These are phyloP conservation scores for Trichomonas vaginalis DNA, from an alignment of 208 protist genomes.

Conservation along the genomic window DNA sequence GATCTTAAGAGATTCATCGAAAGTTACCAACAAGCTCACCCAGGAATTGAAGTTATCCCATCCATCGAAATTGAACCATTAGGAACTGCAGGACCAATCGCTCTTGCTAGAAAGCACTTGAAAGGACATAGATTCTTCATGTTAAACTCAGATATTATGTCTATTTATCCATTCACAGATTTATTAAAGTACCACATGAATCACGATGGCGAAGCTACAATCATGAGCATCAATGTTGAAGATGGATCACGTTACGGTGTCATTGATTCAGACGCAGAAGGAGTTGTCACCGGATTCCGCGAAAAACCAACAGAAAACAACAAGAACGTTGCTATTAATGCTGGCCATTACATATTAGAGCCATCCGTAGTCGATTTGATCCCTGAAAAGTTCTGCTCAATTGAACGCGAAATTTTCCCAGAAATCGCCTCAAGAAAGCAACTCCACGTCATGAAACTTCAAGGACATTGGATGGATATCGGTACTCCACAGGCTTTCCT, in stretches of 20 bases:
- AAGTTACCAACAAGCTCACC: slow-evolving; percentile 36
- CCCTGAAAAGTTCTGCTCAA: slow-evolving; percentile 58
- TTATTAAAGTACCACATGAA: slow-evolving; percentile 72
- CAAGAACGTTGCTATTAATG: slow-evolving; percentile 22
- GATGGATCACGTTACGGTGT: slow-evolving; percentile 93
- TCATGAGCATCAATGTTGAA: slow-evolving; percentile 73
- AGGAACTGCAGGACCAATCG: slow-evolving; percentile 85
- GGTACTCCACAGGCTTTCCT: slow-evolving; percentile 69
- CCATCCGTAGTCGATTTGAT: background rate
- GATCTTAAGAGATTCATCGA: slow-evolving; percentile 70
- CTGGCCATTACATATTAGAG: slow-evolving; percentile 6
- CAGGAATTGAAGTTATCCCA: slow-evolving; percentile 73
- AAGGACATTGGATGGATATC: slow-evolving; percentile 92
- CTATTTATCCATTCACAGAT: slow-evolving; percentile 73
- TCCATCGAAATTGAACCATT: slow-evolving; percentile 76
- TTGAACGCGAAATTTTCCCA: slow-evolving; percentile 87
- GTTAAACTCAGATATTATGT: slow-evolving; percentile 87
- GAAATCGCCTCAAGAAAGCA: slow-evolving; percentile 60
- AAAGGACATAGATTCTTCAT: slow-evolving; percentile 81
- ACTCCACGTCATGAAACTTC: slow-evolving; percentile 73
- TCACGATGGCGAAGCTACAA: slow-evolving; percentile 80
- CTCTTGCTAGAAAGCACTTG: slow-evolving; percentile 63
- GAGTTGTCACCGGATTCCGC: slow-evolving; percentile 54
- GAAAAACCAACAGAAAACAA: slow-evolving; percentile 81
- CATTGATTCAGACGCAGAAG: slow-evolving; percentile 65